Evolutionary conservation across 2,329 filamentous ascomycete genomes (phyloP).

Genomic region (Drechmeria coniospora): DNA sequence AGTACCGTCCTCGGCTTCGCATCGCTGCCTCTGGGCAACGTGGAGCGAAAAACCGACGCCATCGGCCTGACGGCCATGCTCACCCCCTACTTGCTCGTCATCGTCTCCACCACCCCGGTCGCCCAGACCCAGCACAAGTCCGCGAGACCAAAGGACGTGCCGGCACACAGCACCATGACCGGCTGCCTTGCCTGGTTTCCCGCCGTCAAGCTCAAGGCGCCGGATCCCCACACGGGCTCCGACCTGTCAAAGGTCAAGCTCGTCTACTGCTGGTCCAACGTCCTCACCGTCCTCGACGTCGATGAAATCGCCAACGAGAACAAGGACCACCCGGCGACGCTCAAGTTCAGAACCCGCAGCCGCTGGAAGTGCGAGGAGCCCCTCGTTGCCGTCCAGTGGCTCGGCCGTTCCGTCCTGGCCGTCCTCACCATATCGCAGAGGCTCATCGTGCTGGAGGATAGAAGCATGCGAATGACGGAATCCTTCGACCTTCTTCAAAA

Average conservation of each 20-base stretch:
- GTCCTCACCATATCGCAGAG: constrained; percentile 90
- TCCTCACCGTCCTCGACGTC: constrained; percentile 85
- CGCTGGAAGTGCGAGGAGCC: constrained; percentile 90
- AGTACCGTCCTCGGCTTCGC: constrained; percentile 91
- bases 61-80: constrained; percentile 90
- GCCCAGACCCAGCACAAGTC: constrained; percentile 95
- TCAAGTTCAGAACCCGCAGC: constrained; percentile 70
- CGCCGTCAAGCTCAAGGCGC: constrained; percentile 75
- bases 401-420: constrained; percentile 81
- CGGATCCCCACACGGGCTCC: constrained; percentile 49
- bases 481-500: constrained; percentile 84
- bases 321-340: constrained; percentile 59
- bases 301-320: constrained; percentile 54
- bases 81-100: constrained; percentile 87
- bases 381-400: constrained; percentile 92
- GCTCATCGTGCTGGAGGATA: constrained; percentile 82
- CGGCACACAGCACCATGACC: constrained; percentile 79
- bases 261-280: constrained; percentile 96
- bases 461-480: constrained; percentile 78
- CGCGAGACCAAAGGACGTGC: constrained; percentile 77
- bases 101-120: constrained; percentile 91
- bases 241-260: constrained; percentile 70
- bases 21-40: constrained; percentile 81
- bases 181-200: constrained; percentile 96
- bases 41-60: constrained; percentile 72